These are phyloP conservation scores for Paecilomyces sp. DNA, from an alignment of 2,329 filamentous ascomycete species.

Conservation along the genomic window DNA sequence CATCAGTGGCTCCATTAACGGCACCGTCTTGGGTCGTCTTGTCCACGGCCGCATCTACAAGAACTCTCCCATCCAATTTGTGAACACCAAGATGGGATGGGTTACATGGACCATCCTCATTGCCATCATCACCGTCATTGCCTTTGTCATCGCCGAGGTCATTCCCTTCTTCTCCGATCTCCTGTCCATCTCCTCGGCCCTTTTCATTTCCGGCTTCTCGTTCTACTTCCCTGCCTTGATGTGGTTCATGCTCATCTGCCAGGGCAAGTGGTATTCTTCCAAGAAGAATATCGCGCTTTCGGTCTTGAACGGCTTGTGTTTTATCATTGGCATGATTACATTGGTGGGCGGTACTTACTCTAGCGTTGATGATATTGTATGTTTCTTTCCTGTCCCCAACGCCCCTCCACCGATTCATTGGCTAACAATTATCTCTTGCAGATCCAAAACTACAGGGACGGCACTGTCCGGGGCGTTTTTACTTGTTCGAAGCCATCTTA, in stretches of 20 bases:
- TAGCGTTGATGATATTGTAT: slow-evolving; percentile 36
- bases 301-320: slow-evolving; percentile 60
- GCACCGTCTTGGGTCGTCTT: slow-evolving; percentile 24
- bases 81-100: slow-evolving; percentile 29
- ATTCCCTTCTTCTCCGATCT: slow-evolving; percentile 78
- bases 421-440: slow-evolving; percentile 8
- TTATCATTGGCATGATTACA: slow-evolving; percentile 66
- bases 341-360: slow-evolving; percentile 71
- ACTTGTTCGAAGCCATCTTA: slow-evolving; percentile 51
- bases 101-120: slow-evolving; percentile 23
- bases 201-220: slow-evolving; percentile 84
- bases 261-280: slow-evolving; percentile 17
- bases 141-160: slow-evolving; percentile 76
- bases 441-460: slow-evolving; percentile 60
- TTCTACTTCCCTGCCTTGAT: slow-evolving; percentile 57
- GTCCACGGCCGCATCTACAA: slow-evolving; percentile 27
- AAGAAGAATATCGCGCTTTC: slow-evolving; percentile 49
- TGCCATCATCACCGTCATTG: slow-evolving; percentile 60
- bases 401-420: background rate
- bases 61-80: slow-evolving; percentile 26
- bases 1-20: slow-evolving; percentile 31
- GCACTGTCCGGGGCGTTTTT: slow-evolving; percentile 61
- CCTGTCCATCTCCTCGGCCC: slow-evolving; percentile 45
- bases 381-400: slow-evolving; percentile 8
- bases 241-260: slow-evolving; percentile 23